Percentiles rank a stretch among this genome's conserved stretches.
phyloP scores from a whole-genome alignment of 1,284 basidiomycete genomes.

The Omphalotus olearius region DNA sequence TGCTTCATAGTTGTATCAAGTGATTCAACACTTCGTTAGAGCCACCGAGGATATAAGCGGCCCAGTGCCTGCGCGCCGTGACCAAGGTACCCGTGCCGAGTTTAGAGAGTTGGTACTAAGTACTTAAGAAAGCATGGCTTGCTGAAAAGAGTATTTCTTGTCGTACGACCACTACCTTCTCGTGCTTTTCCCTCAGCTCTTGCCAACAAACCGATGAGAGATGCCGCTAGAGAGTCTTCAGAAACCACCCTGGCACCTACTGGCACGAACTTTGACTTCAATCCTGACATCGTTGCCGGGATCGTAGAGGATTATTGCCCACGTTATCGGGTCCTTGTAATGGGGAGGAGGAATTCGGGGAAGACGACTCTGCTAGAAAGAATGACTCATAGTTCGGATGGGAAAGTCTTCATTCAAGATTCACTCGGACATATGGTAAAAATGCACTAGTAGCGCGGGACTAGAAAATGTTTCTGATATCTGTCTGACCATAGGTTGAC shows the following conservation, averaged over 20 bases:
- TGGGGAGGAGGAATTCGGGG: conserved; percentile 11
- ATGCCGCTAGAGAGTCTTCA: neutral
- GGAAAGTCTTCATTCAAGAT: neutral
- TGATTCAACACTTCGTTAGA: no score
- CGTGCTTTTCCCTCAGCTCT: neutral
- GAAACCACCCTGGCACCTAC: neutral
- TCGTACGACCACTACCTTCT: neutral
- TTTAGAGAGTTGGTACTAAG: no score
- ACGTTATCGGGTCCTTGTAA: conserved; percentile 10
- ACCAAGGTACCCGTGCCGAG: no score
- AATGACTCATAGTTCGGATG: conserved; percentile 7
- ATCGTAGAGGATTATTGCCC: conserved; percentile 1
- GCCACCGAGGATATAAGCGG: no score
- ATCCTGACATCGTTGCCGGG: no score
- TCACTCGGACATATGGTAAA: conserved; percentile 1
- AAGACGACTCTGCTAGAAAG: conserved; percentile 8
- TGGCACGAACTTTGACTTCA: neutral
- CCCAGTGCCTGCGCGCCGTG: no score
- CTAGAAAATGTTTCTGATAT: neutral
- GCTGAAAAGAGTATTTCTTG: neutral
- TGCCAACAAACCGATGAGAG: neutral
- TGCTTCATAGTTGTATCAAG: no score
- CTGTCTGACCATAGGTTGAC: neutral
- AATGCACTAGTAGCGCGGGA: neutral
- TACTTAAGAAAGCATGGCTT: no score